Evolutionary conservation across 2,329 filamentous ascomycete species (phyloP).

Genomic region (Colletotrichum sp.): DNA sequence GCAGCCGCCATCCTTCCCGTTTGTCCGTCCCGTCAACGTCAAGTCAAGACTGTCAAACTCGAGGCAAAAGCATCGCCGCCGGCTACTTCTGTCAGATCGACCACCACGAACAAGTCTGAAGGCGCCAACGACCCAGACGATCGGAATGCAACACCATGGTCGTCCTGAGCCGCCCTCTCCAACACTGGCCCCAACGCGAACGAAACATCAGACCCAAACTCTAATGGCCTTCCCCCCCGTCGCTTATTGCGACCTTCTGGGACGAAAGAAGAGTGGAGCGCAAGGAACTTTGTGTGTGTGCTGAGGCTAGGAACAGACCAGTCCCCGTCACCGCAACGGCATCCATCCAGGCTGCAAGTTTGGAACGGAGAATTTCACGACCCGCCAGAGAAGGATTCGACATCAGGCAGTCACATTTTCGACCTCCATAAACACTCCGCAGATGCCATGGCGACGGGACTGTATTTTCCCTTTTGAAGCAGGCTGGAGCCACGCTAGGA

Average conservation of each 20-base stretch:
- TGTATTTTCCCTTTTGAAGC: neutral
- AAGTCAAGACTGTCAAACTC: neutral
- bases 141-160: neutral
- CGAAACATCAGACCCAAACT: conserved; percentile 11
- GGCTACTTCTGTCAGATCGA: neutral
- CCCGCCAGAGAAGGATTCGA: neutral
- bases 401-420: neutral
- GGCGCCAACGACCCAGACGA: neutral
- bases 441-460: neutral
- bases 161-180: neutral
- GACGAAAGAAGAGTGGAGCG: neutral
- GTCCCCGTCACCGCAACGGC: neutral
- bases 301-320: neutral
- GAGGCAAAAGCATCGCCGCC: neutral
- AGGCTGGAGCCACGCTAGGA: neutral
- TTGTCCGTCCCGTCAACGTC: neutral
- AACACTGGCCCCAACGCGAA: neutral
- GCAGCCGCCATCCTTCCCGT: neutral
- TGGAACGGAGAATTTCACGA: neutral
- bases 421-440: neutral
- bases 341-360: neutral
- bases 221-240: neutral
- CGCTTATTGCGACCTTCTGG: neutral
- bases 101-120: neutral
- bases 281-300: neutral